Conservation (phyloP, 306 rosid genomes). For the Senna tora region DNA sequence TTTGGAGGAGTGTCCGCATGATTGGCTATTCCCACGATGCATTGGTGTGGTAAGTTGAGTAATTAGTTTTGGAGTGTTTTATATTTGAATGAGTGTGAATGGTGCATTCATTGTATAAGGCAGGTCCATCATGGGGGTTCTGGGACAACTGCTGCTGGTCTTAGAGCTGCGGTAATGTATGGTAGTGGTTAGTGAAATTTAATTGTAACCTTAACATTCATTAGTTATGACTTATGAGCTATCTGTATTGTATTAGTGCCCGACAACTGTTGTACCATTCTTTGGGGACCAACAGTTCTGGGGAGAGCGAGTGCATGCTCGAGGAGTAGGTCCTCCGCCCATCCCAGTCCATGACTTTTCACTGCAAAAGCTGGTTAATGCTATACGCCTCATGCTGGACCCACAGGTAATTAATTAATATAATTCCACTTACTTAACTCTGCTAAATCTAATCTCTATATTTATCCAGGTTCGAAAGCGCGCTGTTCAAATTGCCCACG, state of each 20-base stretch:
- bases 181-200: constrained; percentile 7
- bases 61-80: constrained; percentile 4
- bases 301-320: constrained; percentile 89
- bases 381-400: constrained; percentile 78
- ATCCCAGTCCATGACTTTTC: constrained; percentile 73
- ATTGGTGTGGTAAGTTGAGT: constrained; percentile 72
- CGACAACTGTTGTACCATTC: constrained; percentile 90
- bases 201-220: background rate
- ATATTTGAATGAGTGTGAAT: constrained; percentile 5
- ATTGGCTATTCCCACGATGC: constrained; percentile 92
- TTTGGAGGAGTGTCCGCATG: constrained; percentile 93
- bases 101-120: constrained; percentile 52
- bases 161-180: constrained; percentile 81
- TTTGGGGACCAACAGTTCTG: constrained; percentile 96
- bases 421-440: no score
- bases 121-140: constrained; percentile 99
- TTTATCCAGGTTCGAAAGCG: constrained; percentile 66
- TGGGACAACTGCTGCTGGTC: constrained; percentile 97
- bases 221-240: constrained; percentile 28
- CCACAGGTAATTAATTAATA: constrained; percentile 88
- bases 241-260: constrained; percentile 60
- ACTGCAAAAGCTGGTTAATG: constrained; percentile 68
- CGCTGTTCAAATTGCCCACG: constrained; percentile 66
- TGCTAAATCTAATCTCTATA: no score
- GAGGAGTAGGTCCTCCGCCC: constrained; percentile 92